Evolutionary conservation across 192 early-diverging fungal genomes (phyloP), one percentile per base, ranked within the genome.

Genomic region (Backusella circina): DNA sequence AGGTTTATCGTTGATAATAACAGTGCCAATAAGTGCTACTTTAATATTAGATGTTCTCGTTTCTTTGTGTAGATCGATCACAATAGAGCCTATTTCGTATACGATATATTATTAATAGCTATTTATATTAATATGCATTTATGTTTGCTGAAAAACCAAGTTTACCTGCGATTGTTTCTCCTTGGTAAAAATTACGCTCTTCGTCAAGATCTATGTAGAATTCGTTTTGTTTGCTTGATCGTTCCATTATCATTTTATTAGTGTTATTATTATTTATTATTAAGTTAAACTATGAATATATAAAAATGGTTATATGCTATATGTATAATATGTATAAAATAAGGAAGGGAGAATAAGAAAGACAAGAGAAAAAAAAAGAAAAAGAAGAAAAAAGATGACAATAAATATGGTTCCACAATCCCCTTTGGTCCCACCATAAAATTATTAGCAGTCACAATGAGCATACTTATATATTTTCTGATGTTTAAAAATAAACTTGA

Each of bases 101-200:
- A 61, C 9, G 26, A 61, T 12, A 12, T 28, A 47, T 26, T 23
- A 51, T 61, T 9, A 61, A 10, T 61, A 26, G 10, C 2, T 61
- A 2, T 21, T 57, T 57, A 23, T 57, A 26, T 23, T 61, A 28
- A 12, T 12, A 2, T 5, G 18, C 15, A 61, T 3, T 28, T 28
- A 23, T 26, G 23, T 28, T 61, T 61, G 10, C 10, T 61, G 2
- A 12, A 28, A 23, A 68, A 13, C 31, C 9, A 10, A 5, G 28
- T 70, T 70, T 70, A 70, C 69, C 69, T 28, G 37, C 13, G 23
- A 70, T 37, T 13, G 39, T 41, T 28, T 70, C 39, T 41, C 69
- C 69, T 15, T 37, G 69, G 28, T 41, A 70, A 15, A 47, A 70
- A 18, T 70, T 44, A 16, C 41, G 38, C 15, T 70, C 69, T 31